Percentiles rank a stretch among this genome's conserved stretches.
Evolutionary conservation across 768 basidiomycete species (phyloP).

Genomic region (Chiua virens): DNA sequence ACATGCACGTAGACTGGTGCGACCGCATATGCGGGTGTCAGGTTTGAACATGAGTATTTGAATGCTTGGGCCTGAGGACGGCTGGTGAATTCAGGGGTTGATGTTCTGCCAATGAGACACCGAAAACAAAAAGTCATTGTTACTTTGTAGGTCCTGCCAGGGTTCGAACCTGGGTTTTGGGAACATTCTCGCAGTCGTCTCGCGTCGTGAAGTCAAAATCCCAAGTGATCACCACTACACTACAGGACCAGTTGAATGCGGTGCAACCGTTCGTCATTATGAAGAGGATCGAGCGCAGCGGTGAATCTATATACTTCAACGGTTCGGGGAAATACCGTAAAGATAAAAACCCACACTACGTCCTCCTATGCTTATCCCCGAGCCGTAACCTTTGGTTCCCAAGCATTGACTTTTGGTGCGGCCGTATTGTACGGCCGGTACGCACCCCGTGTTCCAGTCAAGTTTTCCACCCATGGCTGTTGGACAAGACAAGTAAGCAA

Average conservation of each 20-base stretch:
- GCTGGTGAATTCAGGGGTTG: too few species aligned
- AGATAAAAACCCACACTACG: not conserved
- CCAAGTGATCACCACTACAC: constrained; percentile 31
- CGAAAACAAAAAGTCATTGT: constrained; percentile 9
- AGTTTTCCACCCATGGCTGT: constrained; percentile 82
- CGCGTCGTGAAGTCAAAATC: constrained; percentile 12
- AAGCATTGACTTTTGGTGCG: constrained; percentile 76
- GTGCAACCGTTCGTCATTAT: too few species aligned
- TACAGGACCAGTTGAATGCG: constrained; percentile 14
- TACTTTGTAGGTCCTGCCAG: constrained; percentile 22
- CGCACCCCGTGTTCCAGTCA: constrained; percentile 92
- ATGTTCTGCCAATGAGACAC: too few species aligned
- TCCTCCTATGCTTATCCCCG: constrained; percentile 36
- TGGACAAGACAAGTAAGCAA: not conserved
- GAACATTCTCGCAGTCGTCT: not conserved
- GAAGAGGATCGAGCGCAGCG: too few species aligned
- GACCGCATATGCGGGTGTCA: too few species aligned
- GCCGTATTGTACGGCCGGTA: constrained; percentile 89
- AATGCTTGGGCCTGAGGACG: too few species aligned
- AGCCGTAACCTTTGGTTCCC: constrained; percentile 71
- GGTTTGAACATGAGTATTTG: too few species aligned
- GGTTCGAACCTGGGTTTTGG: constrained; percentile 28
- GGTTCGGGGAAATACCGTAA: not conserved
- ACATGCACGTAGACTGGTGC: too few species aligned
- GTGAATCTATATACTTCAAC: too few species aligned